A percentile compares a stretch with the other conserved stretches of the same genome.
Evolutionary conservation across 2,329 filamentous ascomycete genomes (phyloP).

Genomic region (Pestalotiopsis sp.): DNA sequence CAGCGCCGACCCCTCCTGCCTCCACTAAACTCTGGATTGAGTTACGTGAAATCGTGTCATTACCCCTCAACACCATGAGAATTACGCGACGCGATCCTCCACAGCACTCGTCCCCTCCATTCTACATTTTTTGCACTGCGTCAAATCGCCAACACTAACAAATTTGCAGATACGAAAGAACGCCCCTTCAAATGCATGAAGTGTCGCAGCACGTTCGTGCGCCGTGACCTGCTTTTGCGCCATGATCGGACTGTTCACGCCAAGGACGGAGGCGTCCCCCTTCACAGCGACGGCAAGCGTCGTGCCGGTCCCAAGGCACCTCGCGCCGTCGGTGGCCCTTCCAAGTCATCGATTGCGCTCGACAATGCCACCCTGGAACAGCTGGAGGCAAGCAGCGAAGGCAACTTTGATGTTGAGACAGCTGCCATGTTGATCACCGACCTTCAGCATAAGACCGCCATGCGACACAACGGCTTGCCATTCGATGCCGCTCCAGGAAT

Average conservation of each 20-base stretch:
- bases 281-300: slow-evolving; percentile 93
- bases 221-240: slow-evolving; percentile 91
- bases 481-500: slow-evolving; percentile 64
- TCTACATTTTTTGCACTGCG: slow-evolving; percentile 9
- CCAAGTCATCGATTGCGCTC: slow-evolving; percentile 78
- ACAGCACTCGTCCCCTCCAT: background rate
- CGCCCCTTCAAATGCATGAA: slow-evolving; percentile 98
- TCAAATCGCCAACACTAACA: background rate
- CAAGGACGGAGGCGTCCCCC: slow-evolving; percentile 91
- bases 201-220: slow-evolving; percentile 97
- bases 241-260: slow-evolving; percentile 98
- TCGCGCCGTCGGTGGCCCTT: slow-evolving; percentile 62
- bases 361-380: slow-evolving; percentile 89
- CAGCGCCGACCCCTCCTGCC: slow-evolving; percentile 25
- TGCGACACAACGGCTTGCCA: slow-evolving; percentile 57
- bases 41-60: background rate
- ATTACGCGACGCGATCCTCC: slow-evolving; percentile 6
- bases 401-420: slow-evolving; percentile 93
- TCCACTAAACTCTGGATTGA: slow-evolving; percentile 14
- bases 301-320: slow-evolving; percentile 69
- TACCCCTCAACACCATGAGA: slow-evolving; percentile 16
- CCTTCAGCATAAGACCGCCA: slow-evolving; percentile 90
- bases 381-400: slow-evolving; percentile 87
- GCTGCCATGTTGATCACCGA: slow-evolving; percentile 98
- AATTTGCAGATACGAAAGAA: slow-evolving; percentile 87